Evolutionary conservation across 1,284 basidiomycete genomes (phyloP).

Genomic region (Malassezia caprae): DNA sequence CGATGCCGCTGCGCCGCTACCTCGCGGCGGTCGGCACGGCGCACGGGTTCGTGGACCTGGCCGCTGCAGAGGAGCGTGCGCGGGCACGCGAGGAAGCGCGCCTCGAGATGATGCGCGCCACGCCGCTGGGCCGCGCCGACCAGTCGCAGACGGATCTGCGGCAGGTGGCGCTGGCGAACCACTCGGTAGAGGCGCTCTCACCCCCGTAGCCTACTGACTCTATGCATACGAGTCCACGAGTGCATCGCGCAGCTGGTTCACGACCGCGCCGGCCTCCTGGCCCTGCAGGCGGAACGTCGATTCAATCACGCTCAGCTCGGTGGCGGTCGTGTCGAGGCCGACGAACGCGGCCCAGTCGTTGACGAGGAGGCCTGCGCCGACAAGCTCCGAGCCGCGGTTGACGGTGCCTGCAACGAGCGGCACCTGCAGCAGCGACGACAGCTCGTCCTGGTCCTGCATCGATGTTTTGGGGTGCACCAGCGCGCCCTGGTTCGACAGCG

Average conservation of each 20-base stretch:
- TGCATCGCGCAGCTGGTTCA: conserved; percentile 43
- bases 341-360: conserved; percentile 96
- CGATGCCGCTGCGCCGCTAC: conserved; percentile 12
- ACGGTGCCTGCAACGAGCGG: conserved; percentile 95
- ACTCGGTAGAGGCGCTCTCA: conserved; percentile 5
- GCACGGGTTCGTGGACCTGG: conserved; percentile 7
- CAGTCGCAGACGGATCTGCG: conserved; percentile 9
- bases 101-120: conserved; percentile 1
- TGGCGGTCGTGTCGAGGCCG: conserved; percentile 63
- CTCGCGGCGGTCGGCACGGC: conserved; percentile 10
- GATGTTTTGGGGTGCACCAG: conserved; percentile 95
- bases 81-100: conserved; percentile 12
- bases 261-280: conserved; percentile 29
- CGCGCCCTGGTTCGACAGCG: conserved; percentile 88
- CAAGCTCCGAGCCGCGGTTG: conserved; percentile 92
- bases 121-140: conserved; percentile 5
- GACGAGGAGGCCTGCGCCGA: conserved; percentile 92
- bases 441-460: conserved; percentile 91
- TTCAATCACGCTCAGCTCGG: conserved; percentile 95
- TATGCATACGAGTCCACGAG: conserved; percentile 46
- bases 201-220: neutral
- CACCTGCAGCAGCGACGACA: conserved; percentile 85
- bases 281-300: conserved; percentile 64
- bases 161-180: conserved; percentile 4
- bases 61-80: conserved; percentile 7